Percentiles rank a stretch among this genome's conserved stretches.
Conservation (phyloP, 768 basidiomycete species). For the Trametes gibbosa region DNA sequence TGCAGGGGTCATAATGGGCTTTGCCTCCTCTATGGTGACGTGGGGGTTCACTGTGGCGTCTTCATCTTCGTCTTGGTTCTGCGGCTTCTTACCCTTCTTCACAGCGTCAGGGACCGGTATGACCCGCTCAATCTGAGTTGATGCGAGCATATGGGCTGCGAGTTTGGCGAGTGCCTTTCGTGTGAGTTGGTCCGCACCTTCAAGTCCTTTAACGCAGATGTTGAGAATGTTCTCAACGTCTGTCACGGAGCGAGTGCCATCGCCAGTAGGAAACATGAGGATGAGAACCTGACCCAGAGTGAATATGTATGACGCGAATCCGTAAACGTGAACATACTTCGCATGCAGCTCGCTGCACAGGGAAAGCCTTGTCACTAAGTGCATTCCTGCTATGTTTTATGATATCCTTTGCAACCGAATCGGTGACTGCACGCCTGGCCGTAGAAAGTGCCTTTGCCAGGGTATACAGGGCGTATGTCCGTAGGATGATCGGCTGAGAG, state of each 20-base stretch:
- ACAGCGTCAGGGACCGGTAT: slow-evolving; percentile 43
- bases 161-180: slow-evolving; percentile 78
- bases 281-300: slow-evolving; percentile 41
- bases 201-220: slow-evolving; percentile 69
- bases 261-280: slow-evolving; percentile 58
- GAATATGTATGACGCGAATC: background rate
- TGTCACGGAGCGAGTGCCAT: slow-evolving; percentile 50
- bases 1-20: slow-evolving; percentile 64
- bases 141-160: slow-evolving; percentile 78
- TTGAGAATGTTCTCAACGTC: slow-evolving; percentile 79
- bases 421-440: slow-evolving; percentile 82
- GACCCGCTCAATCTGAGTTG: slow-evolving; percentile 70
- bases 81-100: slow-evolving; percentile 59
- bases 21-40: slow-evolving; percentile 47
- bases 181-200: slow-evolving; percentile 80
- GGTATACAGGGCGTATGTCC: slow-evolving; percentile 75
- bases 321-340: slow-evolving; percentile 47
- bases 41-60: slow-evolving; percentile 53
- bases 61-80: slow-evolving; percentile 43
- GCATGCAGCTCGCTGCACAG: slow-evolving; percentile 82
- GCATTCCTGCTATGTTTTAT: slow-evolving; percentile 77
- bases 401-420: slow-evolving; percentile 74
- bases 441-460: slow-evolving; percentile 77
- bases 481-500: slow-evolving; percentile 70
- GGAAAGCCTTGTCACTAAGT: slow-evolving; percentile 77